Base-by-base conservation (phyloP, 2,329 filamentous ascomycete genomes). In the Coniella vitis region DNA sequence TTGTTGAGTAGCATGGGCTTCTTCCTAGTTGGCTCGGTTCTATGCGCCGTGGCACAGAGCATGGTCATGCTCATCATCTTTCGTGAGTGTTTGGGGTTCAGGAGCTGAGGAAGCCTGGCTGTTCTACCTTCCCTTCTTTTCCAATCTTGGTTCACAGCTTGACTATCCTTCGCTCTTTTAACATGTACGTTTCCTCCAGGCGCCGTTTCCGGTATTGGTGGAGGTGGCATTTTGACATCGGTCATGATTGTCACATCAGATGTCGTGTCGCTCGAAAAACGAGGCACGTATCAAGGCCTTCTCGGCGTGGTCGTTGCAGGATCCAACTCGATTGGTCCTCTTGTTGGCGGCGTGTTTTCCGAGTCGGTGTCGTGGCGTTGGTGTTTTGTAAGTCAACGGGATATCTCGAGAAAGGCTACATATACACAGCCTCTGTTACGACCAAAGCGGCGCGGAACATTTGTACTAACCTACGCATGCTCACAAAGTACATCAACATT, bases 51-150 rank as follows among this genome's bases (percentile, higher is more conserved):
- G 2, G 48, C 50, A 1, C 48, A 45, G 16, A 51, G 31, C 34
- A 52, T 53, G 35, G 54, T 36, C 9, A 51, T 52, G 49, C 48
- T 55, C 9, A 51, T 56, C 7, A 34, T 54, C 14, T 52, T 54
- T 13, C 53, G 53, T 54, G 35, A 25, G 38, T 44, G 21, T 13
- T 14, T n/a, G n/a, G n/a, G n/a, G n/a, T n/a, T n/a, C n/a, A n/a
- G n/a, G n/a, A n/a, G n/a, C n/a, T n/a, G n/a, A n/a, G n/a, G n/a
- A n/a, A n/a, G n/a, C n/a, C n/a, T n/a, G n/a, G n/a, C n/a, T n/a
- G n/a, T n/a, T n/a, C n/a, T n/a, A n/a, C n/a, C n/a, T n/a, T n/a
- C n/a, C n/a, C n/a, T n/a, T n/a, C n/a, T n/a, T n/a, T n/a, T n/a
- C n/a, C n/a, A n/a, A n/a, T n/a, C 17, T 16, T 31, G 9, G 4